phyloP scores from a whole-genome alignment of 345 rosid species.

The Acer saccharum region DNA sequence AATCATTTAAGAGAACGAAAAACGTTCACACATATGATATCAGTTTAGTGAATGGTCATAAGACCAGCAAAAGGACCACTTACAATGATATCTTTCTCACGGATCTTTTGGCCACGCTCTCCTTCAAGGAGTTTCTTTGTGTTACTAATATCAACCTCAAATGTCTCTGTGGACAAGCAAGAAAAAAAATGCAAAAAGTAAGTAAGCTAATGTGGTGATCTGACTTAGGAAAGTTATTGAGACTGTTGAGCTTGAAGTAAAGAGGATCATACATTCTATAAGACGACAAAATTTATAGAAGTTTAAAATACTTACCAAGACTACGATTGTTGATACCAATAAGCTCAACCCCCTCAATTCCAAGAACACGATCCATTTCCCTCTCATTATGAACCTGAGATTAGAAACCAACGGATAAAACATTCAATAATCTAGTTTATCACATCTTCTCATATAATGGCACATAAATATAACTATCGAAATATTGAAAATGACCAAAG shows the following conservation, averaged over 20 bases:
- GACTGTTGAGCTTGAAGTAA: too few species aligned
- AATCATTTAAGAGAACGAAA: constrained; percentile 4
- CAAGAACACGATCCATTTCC: constrained; percentile 97
- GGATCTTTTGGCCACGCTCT: constrained; percentile 69
- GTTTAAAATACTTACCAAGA: constrained; percentile 57
- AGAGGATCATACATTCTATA: not conserved
- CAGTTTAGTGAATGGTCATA: not conserved
- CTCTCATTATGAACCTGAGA: constrained; percentile 84
- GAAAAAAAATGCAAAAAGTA: not conserved
- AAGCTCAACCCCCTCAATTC: constrained; percentile 84
- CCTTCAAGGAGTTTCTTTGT: constrained; percentile 90
- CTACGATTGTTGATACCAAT: constrained; percentile 91
- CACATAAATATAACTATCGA: not conserved
- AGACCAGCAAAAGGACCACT: constrained; percentile 30
- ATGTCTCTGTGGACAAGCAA: constrained; percentile 54
- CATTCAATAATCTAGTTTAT: not conserved
- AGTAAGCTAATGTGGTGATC: too few species aligned
- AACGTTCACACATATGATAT: not conserved
- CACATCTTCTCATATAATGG: not conserved
- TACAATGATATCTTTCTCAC: constrained; percentile 77
- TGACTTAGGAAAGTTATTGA: too few species aligned
- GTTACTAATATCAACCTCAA: constrained; percentile 83
- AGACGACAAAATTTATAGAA: constrained; percentile 10
- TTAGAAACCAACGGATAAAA: constrained; percentile 5
- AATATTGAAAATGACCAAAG: not conserved